Evolutionary conservation across 169 alveolate species (phyloP).

Genomic region (Eimeria nieschulzi): DNA sequence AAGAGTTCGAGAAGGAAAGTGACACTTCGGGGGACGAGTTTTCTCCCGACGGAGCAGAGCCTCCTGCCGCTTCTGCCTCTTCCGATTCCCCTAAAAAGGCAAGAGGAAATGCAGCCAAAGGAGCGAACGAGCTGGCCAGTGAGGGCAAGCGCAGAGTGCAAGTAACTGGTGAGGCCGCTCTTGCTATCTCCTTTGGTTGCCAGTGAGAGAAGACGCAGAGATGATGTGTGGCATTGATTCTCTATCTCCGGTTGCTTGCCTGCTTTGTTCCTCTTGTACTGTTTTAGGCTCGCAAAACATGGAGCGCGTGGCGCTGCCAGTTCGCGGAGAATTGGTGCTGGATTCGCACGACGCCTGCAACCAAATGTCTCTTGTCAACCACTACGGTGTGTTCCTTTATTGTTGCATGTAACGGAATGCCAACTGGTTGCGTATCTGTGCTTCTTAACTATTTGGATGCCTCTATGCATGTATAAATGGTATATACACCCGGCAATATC

Average conservation of each 20-base stretch:
- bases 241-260: neutral
- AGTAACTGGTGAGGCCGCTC: slow-evolving; percentile 26
- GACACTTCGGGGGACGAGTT: slow-evolving; percentile 81
- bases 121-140: neutral
- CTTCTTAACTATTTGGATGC: no score
- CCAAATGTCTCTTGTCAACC: slow-evolving; percentile 91
- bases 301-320: slow-evolving; percentile 84
- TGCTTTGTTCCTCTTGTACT: neutral
- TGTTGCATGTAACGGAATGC: no score
- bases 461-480: no score
- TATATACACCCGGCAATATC: no score
- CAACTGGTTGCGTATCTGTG: no score
- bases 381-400: slow-evolving; percentile 83
- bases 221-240: neutral
- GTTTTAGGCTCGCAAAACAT: slow-evolving; percentile 20
- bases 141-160: slow-evolving; percentile 70
- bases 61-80: slow-evolving; percentile 13
- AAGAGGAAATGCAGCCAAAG: neutral
- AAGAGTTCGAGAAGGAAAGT: slow-evolving; percentile 80
- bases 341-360: slow-evolving; percentile 90
- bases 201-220: neutral
- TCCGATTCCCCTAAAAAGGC: slow-evolving; percentile 1
- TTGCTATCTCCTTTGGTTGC: neutral
- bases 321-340: slow-evolving; percentile 86
- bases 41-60: neutral